Evolutionary conservation across 306 rosid genomes (phyloP).

Genomic region (Erythrophleum fordii): DNA sequence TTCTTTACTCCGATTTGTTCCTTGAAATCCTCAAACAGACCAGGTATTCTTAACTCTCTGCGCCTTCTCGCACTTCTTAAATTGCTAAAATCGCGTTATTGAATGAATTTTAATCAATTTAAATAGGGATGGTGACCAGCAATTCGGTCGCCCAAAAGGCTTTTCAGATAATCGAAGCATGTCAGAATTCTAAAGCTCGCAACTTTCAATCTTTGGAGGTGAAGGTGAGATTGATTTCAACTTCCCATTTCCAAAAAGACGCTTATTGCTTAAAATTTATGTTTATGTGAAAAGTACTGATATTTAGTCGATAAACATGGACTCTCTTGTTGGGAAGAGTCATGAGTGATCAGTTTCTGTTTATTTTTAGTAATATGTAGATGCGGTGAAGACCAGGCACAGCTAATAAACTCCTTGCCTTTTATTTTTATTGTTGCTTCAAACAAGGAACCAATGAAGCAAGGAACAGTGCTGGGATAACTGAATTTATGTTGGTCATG

Average conservation of each 20-base stretch:
- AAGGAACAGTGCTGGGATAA: not conserved
- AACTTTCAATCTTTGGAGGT: constrained; percentile 66
- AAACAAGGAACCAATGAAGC: not conserved
- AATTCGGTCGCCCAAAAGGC: constrained; percentile 57
- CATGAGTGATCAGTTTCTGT: not conserved
- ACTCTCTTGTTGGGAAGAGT: not conserved
- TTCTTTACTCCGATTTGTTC: constrained; percentile 62
- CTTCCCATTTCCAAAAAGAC: constrained; percentile 9
- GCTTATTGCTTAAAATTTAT: not conserved
- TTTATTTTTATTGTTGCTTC: not conserved
- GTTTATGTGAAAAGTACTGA: not conserved
- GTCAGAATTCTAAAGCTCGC: constrained; percentile 62
- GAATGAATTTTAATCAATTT: constrained; percentile 28
- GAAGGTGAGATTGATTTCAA: constrained; percentile 63
- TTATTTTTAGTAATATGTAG: not conserved
- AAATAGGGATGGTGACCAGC: constrained; percentile 49
- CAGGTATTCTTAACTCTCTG: constrained; percentile 52
- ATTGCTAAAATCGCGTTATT: constrained; percentile 5
- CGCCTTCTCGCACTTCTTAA: constrained; percentile 4
- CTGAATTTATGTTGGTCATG: not conserved
- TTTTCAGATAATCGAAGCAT: constrained; percentile 54
- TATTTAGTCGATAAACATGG: not conserved
- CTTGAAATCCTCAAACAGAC: constrained; percentile 64
- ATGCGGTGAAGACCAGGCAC: not conserved
- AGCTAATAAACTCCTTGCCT: not conserved